Conservation (phyloP, 108 stramenopile species). For the Chaetoceros tenuissimus region DNA sequence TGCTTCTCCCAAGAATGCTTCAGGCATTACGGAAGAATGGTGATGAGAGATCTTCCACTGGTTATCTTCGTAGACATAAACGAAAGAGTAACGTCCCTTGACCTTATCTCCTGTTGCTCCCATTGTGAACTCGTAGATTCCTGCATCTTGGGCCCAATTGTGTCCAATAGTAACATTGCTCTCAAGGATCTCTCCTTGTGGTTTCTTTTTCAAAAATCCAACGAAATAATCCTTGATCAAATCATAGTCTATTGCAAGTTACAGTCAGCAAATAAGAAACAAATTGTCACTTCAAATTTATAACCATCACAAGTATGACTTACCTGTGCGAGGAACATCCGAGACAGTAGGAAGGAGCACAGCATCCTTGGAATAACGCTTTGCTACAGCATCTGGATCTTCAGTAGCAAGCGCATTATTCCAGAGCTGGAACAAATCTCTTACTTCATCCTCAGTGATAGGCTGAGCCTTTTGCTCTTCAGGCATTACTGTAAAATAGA, state of each 20-base stretch:
- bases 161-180: constrained; percentile 25
- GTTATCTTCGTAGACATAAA: constrained; percentile 56
- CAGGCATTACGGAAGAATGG: constrained; percentile 61
- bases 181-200: constrained; percentile 37
- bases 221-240: constrained; percentile 44
- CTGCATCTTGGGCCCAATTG: constrained; percentile 41
- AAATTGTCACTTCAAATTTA: too few relatives aligned
- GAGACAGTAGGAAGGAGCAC: constrained; percentile 48
- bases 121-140: constrained; percentile 50
- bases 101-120: constrained; percentile 34
- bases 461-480: constrained; percentile 11
- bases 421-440: constrained; percentile 38
- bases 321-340: constrained; percentile 34
- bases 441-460: constrained; percentile 32
- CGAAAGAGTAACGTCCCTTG: constrained; percentile 47
- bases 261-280: too few relatives aligned
- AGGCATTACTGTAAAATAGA: too few relatives aligned
- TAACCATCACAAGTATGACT: too few relatives aligned
- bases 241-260: constrained; percentile 18
- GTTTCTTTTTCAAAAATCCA: constrained; percentile 37
- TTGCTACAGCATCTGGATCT: constrained; percentile 29
- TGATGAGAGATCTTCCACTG: constrained; percentile 69
- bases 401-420: constrained; percentile 39
- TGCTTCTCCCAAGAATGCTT: constrained; percentile 13
- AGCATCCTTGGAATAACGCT: constrained; percentile 29